Percentiles rank a stretch among this genome's conserved stretches.
These are phyloP conservation scores for Corinectria fuckeliana DNA, from an alignment of 2,329 filamentous ascomycete species.

Conservation along the genomic window DNA sequence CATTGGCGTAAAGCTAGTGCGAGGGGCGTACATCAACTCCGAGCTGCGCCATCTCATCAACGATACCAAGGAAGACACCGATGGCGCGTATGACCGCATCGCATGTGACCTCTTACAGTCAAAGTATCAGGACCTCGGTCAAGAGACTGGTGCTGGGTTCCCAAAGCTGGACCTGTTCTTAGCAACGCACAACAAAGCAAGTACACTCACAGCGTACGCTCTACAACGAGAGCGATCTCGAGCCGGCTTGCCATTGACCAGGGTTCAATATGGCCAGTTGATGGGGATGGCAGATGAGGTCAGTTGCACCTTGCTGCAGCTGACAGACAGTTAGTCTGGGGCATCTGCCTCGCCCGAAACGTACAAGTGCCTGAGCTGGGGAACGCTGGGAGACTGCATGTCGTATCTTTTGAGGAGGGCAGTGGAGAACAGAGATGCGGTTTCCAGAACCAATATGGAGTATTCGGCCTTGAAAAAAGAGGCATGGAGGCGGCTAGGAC, in stretches of 20 bases:
- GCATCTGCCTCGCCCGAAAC: constrained; percentile 45
- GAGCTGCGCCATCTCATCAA: constrained; percentile 59
- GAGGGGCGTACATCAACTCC: constrained; percentile 60
- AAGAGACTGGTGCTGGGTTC: constrained; percentile 42
- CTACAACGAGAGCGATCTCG: constrained; percentile 52
- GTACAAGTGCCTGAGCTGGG: constrained; percentile 51
- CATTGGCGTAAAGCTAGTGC: constrained; percentile 62
- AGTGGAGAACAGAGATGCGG: constrained; percentile 49
- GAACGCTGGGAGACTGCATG: constrained; percentile 47
- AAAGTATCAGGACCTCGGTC: constrained; percentile 50
- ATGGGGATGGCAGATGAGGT: constrained; percentile 66
- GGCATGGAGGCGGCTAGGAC: constrained; percentile 37
- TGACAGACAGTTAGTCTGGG: constrained; percentile 34
- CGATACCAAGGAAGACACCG: constrained; percentile 59
- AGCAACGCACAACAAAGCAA: constrained; percentile 58
- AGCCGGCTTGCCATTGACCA: constrained; percentile 40
- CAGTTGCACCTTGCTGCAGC: constrained; percentile 54
- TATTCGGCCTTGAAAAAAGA: constrained; percentile 41
- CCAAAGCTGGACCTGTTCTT: constrained; percentile 57
- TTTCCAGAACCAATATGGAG: constrained; percentile 41
- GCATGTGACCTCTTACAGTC: constrained; percentile 53
- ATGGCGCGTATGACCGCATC: constrained; percentile 58
- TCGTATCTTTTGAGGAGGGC: constrained; percentile 46
- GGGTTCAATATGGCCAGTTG: constrained; percentile 58
- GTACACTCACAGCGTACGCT: constrained; percentile 49